These are phyloP conservation scores for Stagonosporopsis rhizophila DNA, from an alignment of 2,329 filamentous ascomycete species.

Conservation along the genomic window DNA sequence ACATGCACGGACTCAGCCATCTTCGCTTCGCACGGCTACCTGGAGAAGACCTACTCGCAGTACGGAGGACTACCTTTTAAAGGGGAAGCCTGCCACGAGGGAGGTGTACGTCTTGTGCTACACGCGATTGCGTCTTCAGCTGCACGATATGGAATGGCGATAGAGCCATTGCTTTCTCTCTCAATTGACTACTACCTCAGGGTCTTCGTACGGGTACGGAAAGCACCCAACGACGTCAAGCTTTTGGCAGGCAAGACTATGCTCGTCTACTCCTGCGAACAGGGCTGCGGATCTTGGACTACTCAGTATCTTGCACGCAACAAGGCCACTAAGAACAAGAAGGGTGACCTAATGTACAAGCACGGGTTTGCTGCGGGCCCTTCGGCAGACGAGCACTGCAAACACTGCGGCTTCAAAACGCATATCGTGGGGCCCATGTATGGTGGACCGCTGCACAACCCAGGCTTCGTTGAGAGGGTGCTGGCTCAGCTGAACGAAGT, in stretches of 20 bases:
- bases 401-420: constrained; percentile 85
- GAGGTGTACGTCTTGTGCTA: constrained; percentile 83
- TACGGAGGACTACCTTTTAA: constrained; percentile 91
- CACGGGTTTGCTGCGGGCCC: constrained; percentile 77
- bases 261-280: constrained; percentile 89
- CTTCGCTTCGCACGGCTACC: constrained; percentile 92
- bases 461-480: constrained; percentile 80
- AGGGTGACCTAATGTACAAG: constrained; percentile 74
- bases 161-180: constrained; percentile 89
- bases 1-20: constrained; percentile 97
- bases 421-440: constrained; percentile 96
- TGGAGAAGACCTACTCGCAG: constrained; percentile 91
- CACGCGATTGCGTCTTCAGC: constrained; percentile 81
- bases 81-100: constrained; percentile 86
- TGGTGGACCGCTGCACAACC: constrained; percentile 84
- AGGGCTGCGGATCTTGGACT: constrained; percentile 89
- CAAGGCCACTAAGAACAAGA: constrained; percentile 72
- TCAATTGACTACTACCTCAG: constrained; percentile 96
- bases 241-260: constrained; percentile 90
- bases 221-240: constrained; percentile 85
- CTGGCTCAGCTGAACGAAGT: constrained; percentile 73
- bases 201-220: constrained; percentile 82
- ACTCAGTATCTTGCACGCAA: constrained; percentile 80
- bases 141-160: constrained; percentile 82
- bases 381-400: constrained; percentile 69